phyloP scores from a whole-genome alignment of 179 eudicot genomes.

The Beta lomatogona region DNA sequence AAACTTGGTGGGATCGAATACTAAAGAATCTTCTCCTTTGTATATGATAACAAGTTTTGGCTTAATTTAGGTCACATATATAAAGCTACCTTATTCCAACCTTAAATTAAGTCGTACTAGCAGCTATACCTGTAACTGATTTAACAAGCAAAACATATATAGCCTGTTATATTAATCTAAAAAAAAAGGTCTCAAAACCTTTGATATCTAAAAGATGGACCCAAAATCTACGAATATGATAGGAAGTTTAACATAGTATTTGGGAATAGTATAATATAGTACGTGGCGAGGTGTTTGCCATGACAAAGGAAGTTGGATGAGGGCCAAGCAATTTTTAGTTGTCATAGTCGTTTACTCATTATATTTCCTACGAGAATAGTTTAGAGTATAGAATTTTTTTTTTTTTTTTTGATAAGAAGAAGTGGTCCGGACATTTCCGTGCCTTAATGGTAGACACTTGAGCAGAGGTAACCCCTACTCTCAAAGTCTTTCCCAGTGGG shows the following conservation, averaged over 20 bases:
- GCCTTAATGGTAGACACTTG: too few relatives aligned
- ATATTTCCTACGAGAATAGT: too few relatives aligned
- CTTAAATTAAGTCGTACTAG: neutral
- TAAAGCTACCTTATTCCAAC: constrained; percentile 3
- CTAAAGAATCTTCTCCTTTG: neutral
- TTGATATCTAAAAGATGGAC: neutral
- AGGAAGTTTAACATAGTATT: constrained; percentile 2
- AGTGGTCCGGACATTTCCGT: too few relatives aligned
- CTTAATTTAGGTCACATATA: neutral
- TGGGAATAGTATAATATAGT: neutral
- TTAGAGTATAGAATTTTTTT: too few relatives aligned
- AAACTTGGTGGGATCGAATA: neutral
- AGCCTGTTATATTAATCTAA: neutral
- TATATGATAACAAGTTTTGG: neutral
- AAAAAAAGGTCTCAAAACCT: neutral
- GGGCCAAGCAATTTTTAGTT: neutral
- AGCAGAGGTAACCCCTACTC: too few relatives aligned
- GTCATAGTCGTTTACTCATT: too few relatives aligned
- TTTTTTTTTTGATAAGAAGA: too few relatives aligned
- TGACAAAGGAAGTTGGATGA: neutral
- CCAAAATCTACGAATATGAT: neutral
- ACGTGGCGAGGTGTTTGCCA: neutral
- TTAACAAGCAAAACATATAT: neutral
- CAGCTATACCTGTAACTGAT: neutral
- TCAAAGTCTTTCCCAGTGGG: too few relatives aligned